Conservation (phyloP, 306 rosid species). For the Begonia loranthoides region DNA sequence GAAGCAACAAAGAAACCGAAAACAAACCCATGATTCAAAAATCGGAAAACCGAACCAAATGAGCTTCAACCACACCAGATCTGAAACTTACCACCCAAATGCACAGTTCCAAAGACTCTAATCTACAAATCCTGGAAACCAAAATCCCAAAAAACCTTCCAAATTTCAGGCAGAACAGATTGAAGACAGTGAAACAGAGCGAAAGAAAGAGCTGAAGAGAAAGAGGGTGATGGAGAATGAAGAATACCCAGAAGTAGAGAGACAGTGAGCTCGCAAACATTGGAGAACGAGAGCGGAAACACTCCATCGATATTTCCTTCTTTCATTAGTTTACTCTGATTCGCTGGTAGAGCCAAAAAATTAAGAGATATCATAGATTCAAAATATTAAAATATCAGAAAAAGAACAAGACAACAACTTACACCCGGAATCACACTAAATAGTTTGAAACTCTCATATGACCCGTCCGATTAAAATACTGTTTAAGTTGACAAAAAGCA, state of each 20-base stretch:
- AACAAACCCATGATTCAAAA: background rate
- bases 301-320: conserved; percentile 4
- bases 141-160: background rate
- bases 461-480: conserved; percentile 4
- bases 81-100: conserved; percentile 16
- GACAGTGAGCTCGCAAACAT: background rate
- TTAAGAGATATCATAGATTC: too few species aligned
- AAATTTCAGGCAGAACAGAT: background rate
- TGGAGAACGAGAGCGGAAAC: conserved; percentile 3
- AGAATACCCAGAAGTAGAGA: conserved; percentile 5
- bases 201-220: background rate
- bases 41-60: background rate
- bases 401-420: too few species aligned
- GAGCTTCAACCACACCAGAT: conserved; percentile 9
- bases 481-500: background rate
- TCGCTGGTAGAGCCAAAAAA: conserved; percentile 1
- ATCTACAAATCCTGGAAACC: conserved; percentile 6
- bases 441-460: too few species aligned
- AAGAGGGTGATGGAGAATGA: conserved; percentile 1
- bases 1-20: background rate
- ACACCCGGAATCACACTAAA: too few species aligned
- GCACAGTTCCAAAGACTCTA: conserved; percentile 6
- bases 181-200: conserved; percentile 4
- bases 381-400: too few species aligned
- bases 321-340: conserved; percentile 2